Conservation (phyloP, 169 alveolate species). For the Plasmodium yoelii region DNA sequence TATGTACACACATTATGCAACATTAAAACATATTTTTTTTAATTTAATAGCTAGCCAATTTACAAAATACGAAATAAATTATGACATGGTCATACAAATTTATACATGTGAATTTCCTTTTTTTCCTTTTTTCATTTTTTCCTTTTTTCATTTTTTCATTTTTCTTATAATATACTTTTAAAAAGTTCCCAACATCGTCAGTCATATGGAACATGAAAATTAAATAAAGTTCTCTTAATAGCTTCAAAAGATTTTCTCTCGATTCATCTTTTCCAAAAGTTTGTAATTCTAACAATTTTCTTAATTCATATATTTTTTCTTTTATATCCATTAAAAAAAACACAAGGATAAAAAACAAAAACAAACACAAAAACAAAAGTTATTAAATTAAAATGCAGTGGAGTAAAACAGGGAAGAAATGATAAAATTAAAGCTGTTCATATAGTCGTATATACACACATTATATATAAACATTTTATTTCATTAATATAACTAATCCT, state of each 20-base stretch:
- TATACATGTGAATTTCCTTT: background rate
- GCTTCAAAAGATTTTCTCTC: slow-evolving; percentile 49
- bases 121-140: background rate
- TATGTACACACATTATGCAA: no score
- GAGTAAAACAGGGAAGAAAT: background rate
- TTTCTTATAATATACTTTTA: slow-evolving; percentile 15
- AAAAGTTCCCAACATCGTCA: slow-evolving; percentile 13
- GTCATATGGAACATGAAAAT: slow-evolving; percentile 16
- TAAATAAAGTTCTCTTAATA: slow-evolving; percentile 39
- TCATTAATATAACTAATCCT: no score
- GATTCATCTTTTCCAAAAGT: slow-evolving; percentile 47
- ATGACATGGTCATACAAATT: no score
- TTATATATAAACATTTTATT: background rate
- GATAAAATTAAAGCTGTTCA: slow-evolving; percentile 2
- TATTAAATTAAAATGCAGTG: background rate
- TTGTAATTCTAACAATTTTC: slow-evolving; percentile 64
- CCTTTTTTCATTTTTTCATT: background rate
- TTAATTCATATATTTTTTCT: slow-evolving; percentile 27
- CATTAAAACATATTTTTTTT: no score
- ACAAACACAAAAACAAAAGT: slow-evolving; percentile 4
- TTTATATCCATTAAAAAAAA: slow-evolving; percentile 36
- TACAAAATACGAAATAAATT: no score
- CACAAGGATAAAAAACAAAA: background rate
- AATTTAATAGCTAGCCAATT: no score
- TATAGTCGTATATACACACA: background rate